Percentiles rank a stretch among this genome's conserved stretches.
Conservation (phyloP, 306 rosid species). For the Glycyrrhiza uralensis region DNA sequence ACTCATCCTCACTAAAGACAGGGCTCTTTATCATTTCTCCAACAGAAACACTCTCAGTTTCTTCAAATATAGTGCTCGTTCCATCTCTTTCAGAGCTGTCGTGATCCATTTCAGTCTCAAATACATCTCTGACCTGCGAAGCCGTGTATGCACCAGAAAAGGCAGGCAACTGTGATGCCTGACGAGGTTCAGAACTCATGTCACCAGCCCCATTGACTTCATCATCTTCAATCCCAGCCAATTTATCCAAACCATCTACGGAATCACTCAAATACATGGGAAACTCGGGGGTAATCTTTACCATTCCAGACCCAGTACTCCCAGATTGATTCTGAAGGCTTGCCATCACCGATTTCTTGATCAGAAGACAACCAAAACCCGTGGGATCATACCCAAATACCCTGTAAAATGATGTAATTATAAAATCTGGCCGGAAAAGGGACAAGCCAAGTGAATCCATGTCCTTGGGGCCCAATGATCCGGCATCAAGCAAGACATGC, state of each 20-base stretch:
- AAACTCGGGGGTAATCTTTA: constrained; percentile 88
- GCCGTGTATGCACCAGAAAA: constrained; percentile 94
- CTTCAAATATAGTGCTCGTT: constrained; percentile 95
- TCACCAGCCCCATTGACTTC: constrained; percentile 45
- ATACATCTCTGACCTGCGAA: constrained; percentile 90
- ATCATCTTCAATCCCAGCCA: constrained; percentile 66
- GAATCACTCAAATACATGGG: constrained; percentile 92
- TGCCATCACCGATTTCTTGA: constrained; percentile 87
- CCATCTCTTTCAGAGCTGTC: constrained; percentile 91
- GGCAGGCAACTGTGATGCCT: constrained; percentile 76
- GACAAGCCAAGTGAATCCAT: constrained; percentile 98
- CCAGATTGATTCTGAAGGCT: constrained; percentile 90
- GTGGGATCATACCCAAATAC: constrained; percentile 97
- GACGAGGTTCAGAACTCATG: constrained; percentile 58
- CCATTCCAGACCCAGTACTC: constrained; percentile 90
- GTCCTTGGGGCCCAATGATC: constrained; percentile 96
- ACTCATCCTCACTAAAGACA: constrained; percentile 92
- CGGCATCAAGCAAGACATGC: constrained; percentile 98
- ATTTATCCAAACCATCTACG: constrained; percentile 68
- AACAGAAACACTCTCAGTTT: constrained; percentile 78
- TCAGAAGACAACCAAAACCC: constrained; percentile 94
- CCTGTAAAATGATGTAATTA: constrained; percentile 90
- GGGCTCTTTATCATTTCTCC: constrained; percentile 99
- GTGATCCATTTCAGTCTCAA: constrained; percentile 90
- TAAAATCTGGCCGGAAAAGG: constrained; percentile 91